Percentiles rank a stretch among this genome's conserved stretches.
Conservation (phyloP, 2,329 filamentous ascomycete species). For the Pezicula radicicola region DNA sequence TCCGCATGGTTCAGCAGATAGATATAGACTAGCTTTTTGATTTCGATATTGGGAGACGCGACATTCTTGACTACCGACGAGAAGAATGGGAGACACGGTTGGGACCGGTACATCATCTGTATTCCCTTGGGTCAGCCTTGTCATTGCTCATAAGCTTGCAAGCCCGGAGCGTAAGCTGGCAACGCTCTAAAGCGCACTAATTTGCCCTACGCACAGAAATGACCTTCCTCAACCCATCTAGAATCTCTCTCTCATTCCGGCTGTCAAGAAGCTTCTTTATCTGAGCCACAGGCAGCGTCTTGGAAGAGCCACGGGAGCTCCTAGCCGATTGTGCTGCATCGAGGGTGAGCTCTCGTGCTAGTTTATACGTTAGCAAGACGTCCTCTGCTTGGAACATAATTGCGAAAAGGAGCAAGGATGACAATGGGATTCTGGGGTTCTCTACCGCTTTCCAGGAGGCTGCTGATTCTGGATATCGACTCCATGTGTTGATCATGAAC, state of each 20-base stretch:
- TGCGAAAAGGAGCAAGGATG: not conserved
- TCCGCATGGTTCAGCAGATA: conserved; percentile 97
- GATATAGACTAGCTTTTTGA: conserved; percentile 98
- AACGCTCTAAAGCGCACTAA: no score
- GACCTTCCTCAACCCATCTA: conserved; percentile 87
- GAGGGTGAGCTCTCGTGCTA: conserved; percentile 94
- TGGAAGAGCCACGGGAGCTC: conserved; percentile 56
- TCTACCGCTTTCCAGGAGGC: conserved; percentile 89
- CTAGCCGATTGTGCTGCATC: conserved; percentile 92
- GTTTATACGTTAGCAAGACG: conserved; percentile 10
- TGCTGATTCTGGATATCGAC: conserved; percentile 91
- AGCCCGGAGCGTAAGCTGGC: no score
- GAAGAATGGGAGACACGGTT: conserved; percentile 89
- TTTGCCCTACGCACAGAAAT: conserved; percentile 63
- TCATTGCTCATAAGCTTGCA: no score
- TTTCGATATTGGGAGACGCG: conserved; percentile 87
- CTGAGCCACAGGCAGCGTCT: conserved; percentile 72
- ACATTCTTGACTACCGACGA: conserved; percentile 98
- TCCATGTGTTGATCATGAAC: conserved; percentile 62
- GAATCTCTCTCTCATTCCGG: conserved; percentile 84
- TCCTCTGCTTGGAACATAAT: not conserved
- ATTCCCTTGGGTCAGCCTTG: not conserved
- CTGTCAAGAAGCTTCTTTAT: conserved; percentile 95
- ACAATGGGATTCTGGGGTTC: conserved; percentile 2
- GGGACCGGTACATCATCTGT: conserved; percentile 92